Percentiles rank a stretch among this genome's conserved stretches.
Evolutionary conservation across 768 basidiomycete species (phyloP).

Genomic region (Scleroderma citrinum): DNA sequence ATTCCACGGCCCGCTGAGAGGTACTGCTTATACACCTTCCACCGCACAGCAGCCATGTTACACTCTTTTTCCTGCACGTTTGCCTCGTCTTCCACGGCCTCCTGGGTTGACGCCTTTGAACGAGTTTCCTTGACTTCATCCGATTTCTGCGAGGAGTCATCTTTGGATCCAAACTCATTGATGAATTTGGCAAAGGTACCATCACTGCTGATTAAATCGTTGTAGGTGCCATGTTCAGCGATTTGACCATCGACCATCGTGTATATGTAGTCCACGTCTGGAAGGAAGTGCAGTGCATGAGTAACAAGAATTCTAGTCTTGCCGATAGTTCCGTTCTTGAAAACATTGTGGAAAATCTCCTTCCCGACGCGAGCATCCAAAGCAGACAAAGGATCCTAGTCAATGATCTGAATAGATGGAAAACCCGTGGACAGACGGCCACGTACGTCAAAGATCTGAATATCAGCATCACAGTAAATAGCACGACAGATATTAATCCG

Average conservation of each 20-base stretch:
- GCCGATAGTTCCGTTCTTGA: constrained; percentile 52
- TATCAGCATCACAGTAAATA: constrained; percentile 80
- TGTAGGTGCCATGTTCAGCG: constrained; percentile 75
- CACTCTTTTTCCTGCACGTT: constrained; percentile 86
- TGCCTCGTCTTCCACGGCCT: constrained; percentile 36
- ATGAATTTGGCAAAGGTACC: constrained; percentile 73
- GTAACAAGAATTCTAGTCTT: constrained; percentile 90
- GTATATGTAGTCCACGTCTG: constrained; percentile 81
- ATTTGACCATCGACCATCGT: constrained; percentile 73
- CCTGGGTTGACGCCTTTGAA: constrained; percentile 31
- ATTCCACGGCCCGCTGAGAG: constrained; percentile 62
- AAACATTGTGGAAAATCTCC: constrained; percentile 78
- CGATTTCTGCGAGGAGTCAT: constrained; percentile 39
- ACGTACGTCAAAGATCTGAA: constrained; percentile 74
- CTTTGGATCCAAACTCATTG: constrained; percentile 68
- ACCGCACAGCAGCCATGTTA: constrained; percentile 54
- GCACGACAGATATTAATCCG: constrained; percentile 82
- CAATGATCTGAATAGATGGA: neutral
- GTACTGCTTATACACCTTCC: constrained; percentile 43
- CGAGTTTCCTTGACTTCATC: constrained; percentile 27
- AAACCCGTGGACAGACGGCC: neutral
- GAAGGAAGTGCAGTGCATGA: constrained; percentile 86
- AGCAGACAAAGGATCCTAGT: constrained; percentile 77
- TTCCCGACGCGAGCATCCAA: constrained; percentile 92
- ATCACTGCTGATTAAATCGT: constrained; percentile 56